These are phyloP conservation scores for Prunus salicina DNA, from an alignment of 306 rosid genomes.

Conservation along the genomic window DNA sequence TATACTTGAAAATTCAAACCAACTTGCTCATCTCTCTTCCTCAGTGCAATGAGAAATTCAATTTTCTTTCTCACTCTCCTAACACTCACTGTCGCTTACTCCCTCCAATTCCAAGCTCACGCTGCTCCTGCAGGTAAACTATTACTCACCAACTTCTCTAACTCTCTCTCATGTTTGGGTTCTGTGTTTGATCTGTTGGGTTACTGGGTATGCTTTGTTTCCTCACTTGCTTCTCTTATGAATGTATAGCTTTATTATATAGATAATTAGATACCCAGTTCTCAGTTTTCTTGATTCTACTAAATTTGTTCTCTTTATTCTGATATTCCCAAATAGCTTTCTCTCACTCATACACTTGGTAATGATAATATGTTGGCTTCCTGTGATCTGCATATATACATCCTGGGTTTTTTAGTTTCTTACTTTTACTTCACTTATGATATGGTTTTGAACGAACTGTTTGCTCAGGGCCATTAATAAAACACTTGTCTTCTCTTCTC, in stretches of 20 bases:
- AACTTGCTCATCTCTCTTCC: conserved; percentile 7
- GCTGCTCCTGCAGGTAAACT: conserved; percentile 88
- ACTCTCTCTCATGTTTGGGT: conserved; percentile 4
- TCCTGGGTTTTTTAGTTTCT: conserved; percentile 14
- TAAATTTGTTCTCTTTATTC: neutral
- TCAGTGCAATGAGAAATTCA: conserved; percentile 51
- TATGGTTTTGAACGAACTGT: conserved; percentile 14
- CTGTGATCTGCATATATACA: conserved; percentile 7
- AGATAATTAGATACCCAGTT: neutral
- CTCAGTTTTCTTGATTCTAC: neutral
- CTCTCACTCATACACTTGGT: neutral
- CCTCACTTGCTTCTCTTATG: neutral
- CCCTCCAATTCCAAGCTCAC: conserved; percentile 53
- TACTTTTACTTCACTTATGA: neutral
- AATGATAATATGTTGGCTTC: neutral
- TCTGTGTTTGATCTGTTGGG: conserved; percentile 20
- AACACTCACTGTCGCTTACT: conserved; percentile 32
- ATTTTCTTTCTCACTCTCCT: conserved; percentile 30
- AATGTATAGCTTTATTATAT: neutral
- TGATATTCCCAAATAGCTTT: conserved; percentile 4
- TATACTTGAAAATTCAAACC: conserved; percentile 1
- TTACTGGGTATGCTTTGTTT: conserved; percentile 36
- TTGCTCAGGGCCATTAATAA: conserved; percentile 76
- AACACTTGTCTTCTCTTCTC: conserved; percentile 66
- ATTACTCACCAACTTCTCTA: neutral